Conservation (phyloP, 345 rosid genomes). For the Sonneratia caseolaris region DNA sequence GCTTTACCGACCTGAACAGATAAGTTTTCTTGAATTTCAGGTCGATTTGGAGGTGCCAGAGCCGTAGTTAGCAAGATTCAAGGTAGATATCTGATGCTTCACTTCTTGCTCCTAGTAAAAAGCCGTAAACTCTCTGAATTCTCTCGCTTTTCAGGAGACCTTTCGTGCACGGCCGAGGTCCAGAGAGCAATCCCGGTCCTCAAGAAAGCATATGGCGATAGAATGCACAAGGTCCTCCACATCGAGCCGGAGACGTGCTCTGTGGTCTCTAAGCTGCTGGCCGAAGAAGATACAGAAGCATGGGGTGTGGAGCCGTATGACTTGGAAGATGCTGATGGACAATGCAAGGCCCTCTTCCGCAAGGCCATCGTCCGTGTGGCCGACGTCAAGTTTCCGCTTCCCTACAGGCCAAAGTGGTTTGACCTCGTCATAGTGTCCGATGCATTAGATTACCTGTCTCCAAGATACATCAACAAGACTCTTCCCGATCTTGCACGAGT, state of each 20-base stretch:
- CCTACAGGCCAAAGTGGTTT: conserved; percentile 82
- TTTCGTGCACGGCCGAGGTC: conserved; percentile 68
- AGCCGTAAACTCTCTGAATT: neutral
- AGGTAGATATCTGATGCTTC: neutral
- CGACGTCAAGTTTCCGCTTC: conserved; percentile 86
- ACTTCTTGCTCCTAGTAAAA: neutral
- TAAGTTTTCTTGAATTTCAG: neutral
- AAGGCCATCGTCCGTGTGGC: conserved; percentile 88
- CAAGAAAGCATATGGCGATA: conserved; percentile 79
- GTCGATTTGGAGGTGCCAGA: conserved; percentile 1
- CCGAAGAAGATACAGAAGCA: conserved; percentile 85
- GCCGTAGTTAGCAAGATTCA: conserved; percentile 6
- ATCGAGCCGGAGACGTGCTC: conserved; percentile 93
- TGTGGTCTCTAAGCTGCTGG: conserved; percentile 62
- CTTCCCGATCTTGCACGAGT: conserved; percentile 88
- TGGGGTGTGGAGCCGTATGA: conserved; percentile 99
- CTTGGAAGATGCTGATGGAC: conserved; percentile 76
- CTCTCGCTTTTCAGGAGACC: conserved; percentile 40
- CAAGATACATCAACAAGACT: conserved; percentile 84
- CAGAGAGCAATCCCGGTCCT: conserved; percentile 71
- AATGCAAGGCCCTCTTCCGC: conserved; percentile 72
- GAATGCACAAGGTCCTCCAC: conserved; percentile 86
- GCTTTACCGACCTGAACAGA: neutral
- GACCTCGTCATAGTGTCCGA: conserved; percentile 89
- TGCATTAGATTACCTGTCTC: conserved; percentile 88